These are phyloP conservation scores for Kuraishia capsulata DNA, from an alignment of 805 yeast genomes.

Conservation along the genomic window DNA sequence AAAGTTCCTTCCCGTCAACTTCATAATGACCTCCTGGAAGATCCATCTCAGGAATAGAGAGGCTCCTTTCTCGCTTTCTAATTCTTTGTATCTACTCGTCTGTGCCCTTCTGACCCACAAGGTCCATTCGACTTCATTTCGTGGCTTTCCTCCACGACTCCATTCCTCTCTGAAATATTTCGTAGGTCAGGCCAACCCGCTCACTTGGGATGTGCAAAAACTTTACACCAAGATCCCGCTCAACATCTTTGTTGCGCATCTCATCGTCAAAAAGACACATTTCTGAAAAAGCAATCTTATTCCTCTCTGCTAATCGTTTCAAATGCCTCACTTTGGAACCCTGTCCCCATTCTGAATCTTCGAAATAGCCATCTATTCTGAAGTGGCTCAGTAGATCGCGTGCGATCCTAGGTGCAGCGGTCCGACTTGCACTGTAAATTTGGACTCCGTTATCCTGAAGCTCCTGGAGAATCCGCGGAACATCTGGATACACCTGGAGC, in stretches of 20 bases:
- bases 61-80: background rate
- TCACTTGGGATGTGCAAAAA: conserved; percentile 59
- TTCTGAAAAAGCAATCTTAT: conserved; percentile 36
- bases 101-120: too few relatives aligned
- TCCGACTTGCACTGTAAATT: conserved; percentile 69
- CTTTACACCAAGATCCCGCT: conserved; percentile 49
- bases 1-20: too few relatives aligned
- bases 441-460: conserved; percentile 36
- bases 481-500: conserved; percentile 58
- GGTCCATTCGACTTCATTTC: too few relatives aligned
- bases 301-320: conserved; percentile 31
- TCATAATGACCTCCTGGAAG: too few relatives aligned
- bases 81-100: background rate
- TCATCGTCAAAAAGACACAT: conserved; percentile 75
- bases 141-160: too few relatives aligned
- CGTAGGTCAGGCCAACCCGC: conserved; percentile 45
- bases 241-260: conserved; percentile 67
- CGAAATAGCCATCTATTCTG: conserved; percentile 46
- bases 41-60: too few relatives aligned
- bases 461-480: conserved; percentile 49
- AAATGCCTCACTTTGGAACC: conserved; percentile 54
- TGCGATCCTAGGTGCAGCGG: conserved; percentile 75
- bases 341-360: conserved; percentile 61
- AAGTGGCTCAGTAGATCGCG: conserved; percentile 46
- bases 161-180: conserved; percentile 38